Conservation (phyloP, 805 yeast species). For the Hanseniaspora valbyensis region DNA sequence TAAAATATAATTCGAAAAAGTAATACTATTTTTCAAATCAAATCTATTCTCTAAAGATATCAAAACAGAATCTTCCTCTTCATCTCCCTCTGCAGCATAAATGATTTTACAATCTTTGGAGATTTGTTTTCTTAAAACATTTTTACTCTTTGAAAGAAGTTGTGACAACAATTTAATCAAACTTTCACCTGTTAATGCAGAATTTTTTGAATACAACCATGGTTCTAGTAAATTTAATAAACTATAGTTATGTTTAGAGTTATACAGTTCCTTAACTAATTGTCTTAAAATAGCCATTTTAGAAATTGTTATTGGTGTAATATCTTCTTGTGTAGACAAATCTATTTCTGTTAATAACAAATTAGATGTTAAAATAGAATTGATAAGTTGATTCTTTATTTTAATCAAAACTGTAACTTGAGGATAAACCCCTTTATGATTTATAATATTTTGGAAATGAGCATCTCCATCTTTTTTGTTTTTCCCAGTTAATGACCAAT, state of each 20-base stretch:
- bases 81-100: constrained; percentile 1
- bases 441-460: constrained; percentile 45
- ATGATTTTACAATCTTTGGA: constrained; percentile 9
- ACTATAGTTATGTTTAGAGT: constrained; percentile 56
- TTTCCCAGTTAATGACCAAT: constrained; percentile 82
- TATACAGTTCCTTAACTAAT: constrained; percentile 89
- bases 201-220: constrained; percentile 72
- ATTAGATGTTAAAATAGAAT: constrained; percentile 74
- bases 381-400: constrained; percentile 68
- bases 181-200: constrained; percentile 73
- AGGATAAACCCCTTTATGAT: constrained; percentile 67
- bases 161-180: constrained; percentile 52
- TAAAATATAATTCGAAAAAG: constrained; percentile 10
- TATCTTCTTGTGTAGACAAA: constrained; percentile 67
- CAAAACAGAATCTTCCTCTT: constrained; percentile 1
- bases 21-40: constrained; percentile 13
- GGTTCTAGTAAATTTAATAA: constrained; percentile 67
- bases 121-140: constrained; percentile 11
- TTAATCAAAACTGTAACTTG: constrained; percentile 69
- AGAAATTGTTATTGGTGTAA: constrained; percentile 58
- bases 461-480: constrained; percentile 51
- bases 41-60: constrained; percentile 14
- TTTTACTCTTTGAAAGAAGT: constrained; percentile 2
- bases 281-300: constrained; percentile 43
- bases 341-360: constrained; percentile 39